Conservation (phyloP, 2,329 filamentous ascomycete genomes). For the Moelleriella libera region DNA sequence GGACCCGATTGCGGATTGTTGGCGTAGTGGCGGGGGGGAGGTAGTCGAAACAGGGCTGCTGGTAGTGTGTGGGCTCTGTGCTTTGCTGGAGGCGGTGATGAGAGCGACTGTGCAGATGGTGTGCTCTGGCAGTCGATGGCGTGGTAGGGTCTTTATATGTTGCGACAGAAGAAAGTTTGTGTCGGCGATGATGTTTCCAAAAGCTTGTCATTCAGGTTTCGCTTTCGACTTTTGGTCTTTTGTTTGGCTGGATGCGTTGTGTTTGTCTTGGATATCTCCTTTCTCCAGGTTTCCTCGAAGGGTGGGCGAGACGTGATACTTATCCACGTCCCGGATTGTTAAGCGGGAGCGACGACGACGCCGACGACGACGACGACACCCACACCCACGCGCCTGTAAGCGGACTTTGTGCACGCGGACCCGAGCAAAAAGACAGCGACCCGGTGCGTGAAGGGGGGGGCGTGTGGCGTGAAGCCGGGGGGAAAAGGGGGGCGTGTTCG, state of each 20-base stretch:
- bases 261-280: not conserved
- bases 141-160: not conserved
- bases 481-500: not conserved
- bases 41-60: slow-evolving; percentile 8
- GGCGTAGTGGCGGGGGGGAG: slow-evolving; percentile 9
- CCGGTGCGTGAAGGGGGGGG: slow-evolving; percentile 6
- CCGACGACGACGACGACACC: slow-evolving; percentile 8
- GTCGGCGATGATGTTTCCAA: too few species aligned
- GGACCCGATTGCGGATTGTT: slow-evolving; percentile 10
- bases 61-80: not conserved
- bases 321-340: not conserved
- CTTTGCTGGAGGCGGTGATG: slow-evolving; percentile 7
- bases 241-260: too few species aligned
- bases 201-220: too few species aligned
- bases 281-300: not conserved
- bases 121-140: slow-evolving; percentile 6
- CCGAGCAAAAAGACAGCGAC: slow-evolving; percentile 13
- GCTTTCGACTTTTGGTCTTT: too few species aligned
- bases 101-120: slow-evolving; percentile 13
- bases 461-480: slow-evolving; percentile 1
- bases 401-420: slow-evolving; percentile 19
- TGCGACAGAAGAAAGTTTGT: not conserved
- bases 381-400: slow-evolving; percentile 10
- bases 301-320: slow-evolving; percentile 3
- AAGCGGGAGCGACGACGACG: slow-evolving; percentile 6